Evolutionary conservation across 2,329 filamentous ascomycete species (phyloP).

Genomic region (Colletotrichum limetticola): DNA sequence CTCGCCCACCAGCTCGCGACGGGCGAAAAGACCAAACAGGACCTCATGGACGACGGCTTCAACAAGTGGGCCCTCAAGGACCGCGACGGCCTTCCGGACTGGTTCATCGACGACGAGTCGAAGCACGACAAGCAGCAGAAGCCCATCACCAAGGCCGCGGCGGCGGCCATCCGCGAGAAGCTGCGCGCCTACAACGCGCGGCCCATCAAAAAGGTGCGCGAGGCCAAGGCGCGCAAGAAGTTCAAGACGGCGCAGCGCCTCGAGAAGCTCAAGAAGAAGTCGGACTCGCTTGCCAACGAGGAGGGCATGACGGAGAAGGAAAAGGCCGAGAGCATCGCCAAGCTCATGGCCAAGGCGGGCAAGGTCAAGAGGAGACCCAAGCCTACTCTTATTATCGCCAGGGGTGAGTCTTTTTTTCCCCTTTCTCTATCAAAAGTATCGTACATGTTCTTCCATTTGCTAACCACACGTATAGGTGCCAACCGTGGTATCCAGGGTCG

Average conservation of each 20-base stretch:
- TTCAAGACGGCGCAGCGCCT: conserved; percentile 90
- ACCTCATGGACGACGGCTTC: conserved; percentile 90
- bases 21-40: conserved; percentile 81
- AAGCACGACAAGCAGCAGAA: conserved; percentile 86
- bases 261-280: conserved; percentile 98
- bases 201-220: conserved; percentile 98
- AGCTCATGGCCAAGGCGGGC: conserved; percentile 81
- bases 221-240: conserved; percentile 97
- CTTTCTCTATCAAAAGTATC: too few species aligned
- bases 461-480: conserved; percentile 40
- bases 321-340: conserved; percentile 86
- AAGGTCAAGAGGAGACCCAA: conserved; percentile 88
- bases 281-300: conserved; percentile 86
- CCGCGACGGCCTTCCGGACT: conserved; percentile 90
- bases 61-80: conserved; percentile 94
- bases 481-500: conserved; percentile 89
- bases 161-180: conserved; percentile 94
- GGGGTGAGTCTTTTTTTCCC: conserved; percentile 57
- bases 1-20: conserved; percentile 92
- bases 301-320: conserved; percentile 96
- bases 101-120: conserved; percentile 95
- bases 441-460: not conserved
- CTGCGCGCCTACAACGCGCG: conserved; percentile 90
- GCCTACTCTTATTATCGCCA: conserved; percentile 90
- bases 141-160: conserved; percentile 92